Evolutionary conservation across 2,329 filamentous ascomycete species (phyloP).

Genomic region (Curvularia hawaiiensis): DNA sequence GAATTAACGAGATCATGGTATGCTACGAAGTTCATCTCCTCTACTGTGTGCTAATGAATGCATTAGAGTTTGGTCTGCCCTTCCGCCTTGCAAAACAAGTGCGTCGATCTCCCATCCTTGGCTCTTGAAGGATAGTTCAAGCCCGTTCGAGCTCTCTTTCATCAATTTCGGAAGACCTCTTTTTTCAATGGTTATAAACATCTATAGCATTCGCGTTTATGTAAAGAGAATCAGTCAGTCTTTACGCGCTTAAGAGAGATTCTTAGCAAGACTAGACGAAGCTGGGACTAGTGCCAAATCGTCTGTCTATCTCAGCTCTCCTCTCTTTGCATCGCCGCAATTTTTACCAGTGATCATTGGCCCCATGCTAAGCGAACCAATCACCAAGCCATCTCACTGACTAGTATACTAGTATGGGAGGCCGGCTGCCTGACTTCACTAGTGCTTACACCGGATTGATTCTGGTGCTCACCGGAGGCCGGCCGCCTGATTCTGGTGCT

Average conservation of each 20-base stretch:
- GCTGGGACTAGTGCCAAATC: neutral
- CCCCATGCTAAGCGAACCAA: neutral
- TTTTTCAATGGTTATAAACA: neutral
- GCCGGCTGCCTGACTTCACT: too few species aligned
- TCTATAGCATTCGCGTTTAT: neutral
- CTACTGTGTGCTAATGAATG: neutral
- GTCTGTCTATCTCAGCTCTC: neutral
- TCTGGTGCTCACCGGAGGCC: too few species aligned
- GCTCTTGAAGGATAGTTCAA: neutral
- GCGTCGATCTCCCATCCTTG: neutral
- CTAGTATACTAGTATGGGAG: too few species aligned
- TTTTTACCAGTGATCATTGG: neutral
- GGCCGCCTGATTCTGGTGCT: too few species aligned
- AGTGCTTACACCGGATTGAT: too few species aligned
- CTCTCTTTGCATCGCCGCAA: slow-evolving; percentile 4
- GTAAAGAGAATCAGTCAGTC: neutral
- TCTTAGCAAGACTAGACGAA: neutral
- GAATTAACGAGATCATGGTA: slow-evolving; percentile 9
- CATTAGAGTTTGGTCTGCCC: slow-evolving; percentile 1
- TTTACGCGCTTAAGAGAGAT: neutral
- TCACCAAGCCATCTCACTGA: too few species aligned
- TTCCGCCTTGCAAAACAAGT: neutral
- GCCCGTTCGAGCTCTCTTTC: too few species aligned
- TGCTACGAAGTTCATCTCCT: neutral
- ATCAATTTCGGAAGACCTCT: neutral